phyloP scores from a whole-genome alignment of 768 basidiomycete genomes.

The Sporobolomyces pararoseus region DNA sequence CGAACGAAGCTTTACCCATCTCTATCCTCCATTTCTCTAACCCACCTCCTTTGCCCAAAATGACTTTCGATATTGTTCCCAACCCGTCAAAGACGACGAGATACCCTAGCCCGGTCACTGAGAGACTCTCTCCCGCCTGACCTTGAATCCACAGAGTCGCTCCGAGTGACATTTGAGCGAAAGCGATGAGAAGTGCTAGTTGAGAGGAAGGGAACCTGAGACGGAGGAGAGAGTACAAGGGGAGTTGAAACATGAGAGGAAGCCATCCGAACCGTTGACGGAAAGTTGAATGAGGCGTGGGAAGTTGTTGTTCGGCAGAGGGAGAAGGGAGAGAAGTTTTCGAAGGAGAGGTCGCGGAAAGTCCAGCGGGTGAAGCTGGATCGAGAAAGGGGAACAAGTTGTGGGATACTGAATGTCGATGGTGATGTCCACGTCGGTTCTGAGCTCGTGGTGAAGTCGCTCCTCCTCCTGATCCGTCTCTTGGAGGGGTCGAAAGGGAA shows the following conservation, averaged over 20 bases:
- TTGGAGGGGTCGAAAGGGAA: constrained; percentile 1
- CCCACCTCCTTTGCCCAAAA: constrained; percentile 37
- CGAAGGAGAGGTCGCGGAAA: neutral
- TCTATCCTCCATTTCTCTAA: constrained; percentile 25
- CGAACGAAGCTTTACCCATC: constrained; percentile 38
- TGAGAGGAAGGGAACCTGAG: constrained; percentile 27
- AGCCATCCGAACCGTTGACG: constrained; percentile 35
- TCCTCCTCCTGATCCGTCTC: neutral
- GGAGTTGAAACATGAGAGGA: constrained; percentile 27
- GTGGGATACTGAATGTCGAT: constrained; percentile 45
- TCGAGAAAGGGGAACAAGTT: constrained; percentile 43
- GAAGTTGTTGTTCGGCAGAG: constrained; percentile 14
- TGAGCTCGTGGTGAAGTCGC: neutral
- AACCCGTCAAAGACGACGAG: constrained; percentile 84
- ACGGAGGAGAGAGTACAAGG: constrained; percentile 26
- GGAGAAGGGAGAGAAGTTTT: neutral
- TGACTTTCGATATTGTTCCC: constrained; percentile 12
- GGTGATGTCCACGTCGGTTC: constrained; percentile 44
- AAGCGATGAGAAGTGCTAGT: constrained; percentile 11
- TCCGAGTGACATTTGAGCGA: constrained; percentile 51
- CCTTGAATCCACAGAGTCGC: constrained; percentile 75
- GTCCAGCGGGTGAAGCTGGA: neutral
- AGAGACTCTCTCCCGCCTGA: constrained; percentile 79
- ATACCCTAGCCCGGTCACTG: constrained; percentile 87
- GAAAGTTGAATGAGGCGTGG: constrained; percentile 27